A percentile compares a stretch with the other conserved stretches of the same genome.
phyloP scores from a whole-genome alignment of 495 filamentous ascomycete genomes.

The Penicillium flavigenum region DNA sequence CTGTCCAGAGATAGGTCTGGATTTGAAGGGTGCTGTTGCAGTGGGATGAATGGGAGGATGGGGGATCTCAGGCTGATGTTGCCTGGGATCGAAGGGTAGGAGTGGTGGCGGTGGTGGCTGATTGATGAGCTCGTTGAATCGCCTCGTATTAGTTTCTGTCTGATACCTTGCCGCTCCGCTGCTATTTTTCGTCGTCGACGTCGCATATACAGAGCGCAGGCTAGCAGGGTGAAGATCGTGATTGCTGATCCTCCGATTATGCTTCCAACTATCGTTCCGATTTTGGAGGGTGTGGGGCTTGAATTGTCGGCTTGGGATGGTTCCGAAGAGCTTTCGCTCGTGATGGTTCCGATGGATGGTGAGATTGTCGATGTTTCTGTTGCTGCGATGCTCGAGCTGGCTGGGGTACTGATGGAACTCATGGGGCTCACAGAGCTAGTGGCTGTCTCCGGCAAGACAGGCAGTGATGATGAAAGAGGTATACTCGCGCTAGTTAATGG shows the following conservation, averaged over 20 bases:
- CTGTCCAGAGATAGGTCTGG: conserved; percentile 11
- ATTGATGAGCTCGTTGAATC: conserved; percentile 17
- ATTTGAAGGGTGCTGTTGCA: conserved; percentile 9
- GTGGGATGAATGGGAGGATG: conserved; percentile 9
- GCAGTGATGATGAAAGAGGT: not conserved
- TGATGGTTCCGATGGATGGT: not conserved
- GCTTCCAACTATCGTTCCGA: conserved; percentile 30
- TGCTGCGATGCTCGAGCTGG: not conserved
- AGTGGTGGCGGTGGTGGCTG: not conserved
- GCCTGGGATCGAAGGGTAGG: conserved; percentile 8
- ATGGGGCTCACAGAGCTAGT: not conserved
- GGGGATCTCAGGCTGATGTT: not conserved
- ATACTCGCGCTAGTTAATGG: not conserved
- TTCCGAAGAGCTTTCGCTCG: not conserved
- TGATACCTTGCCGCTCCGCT: conserved; percentile 12
- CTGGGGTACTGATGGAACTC: not conserved
- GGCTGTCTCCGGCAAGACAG: not conserved
- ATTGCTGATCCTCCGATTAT: conserved; percentile 30
- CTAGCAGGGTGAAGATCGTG: conserved; percentile 23
- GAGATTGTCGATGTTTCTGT: not conserved
- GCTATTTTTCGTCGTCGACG: conserved; percentile 18
- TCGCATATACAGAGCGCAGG: conserved; percentile 24
- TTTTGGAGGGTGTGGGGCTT: not conserved
- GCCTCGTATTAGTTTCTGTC: conserved; percentile 20
- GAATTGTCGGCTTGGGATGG: conserved; percentile 6